Evolutionary conservation across 768 basidiomycete genomes (phyloP).

Genomic region (Dioszegia aurantiaca): DNA sequence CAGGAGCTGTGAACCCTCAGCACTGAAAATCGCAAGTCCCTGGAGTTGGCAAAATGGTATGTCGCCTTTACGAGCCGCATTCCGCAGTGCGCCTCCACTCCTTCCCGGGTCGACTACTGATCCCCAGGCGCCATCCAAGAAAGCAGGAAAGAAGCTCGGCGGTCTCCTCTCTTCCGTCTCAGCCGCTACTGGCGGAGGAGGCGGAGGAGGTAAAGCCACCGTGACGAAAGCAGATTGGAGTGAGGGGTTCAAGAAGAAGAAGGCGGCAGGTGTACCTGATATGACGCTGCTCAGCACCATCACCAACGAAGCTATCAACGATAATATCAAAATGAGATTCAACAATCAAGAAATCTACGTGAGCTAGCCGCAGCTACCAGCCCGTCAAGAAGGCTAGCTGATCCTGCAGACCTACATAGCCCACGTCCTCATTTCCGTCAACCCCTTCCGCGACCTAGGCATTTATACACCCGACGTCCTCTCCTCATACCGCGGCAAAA

Average conservation of each 20-base stretch:
- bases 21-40: too few species aligned
- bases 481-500: constrained; percentile 87
- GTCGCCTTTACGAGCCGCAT: too few species aligned
- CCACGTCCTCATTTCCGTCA: constrained; percentile 97
- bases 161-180: constrained; percentile 36
- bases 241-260: constrained; percentile 97
- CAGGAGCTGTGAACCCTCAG: too few species aligned
- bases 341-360: constrained; percentile 88
- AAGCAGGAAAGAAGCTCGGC: constrained; percentile 51
- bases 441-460: constrained; percentile 95
- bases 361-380: constrained; percentile 28
- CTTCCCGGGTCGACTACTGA: too few species aligned
- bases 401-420: constrained; percentile 79
- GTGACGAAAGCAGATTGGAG: constrained; percentile 78
- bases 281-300: constrained; percentile 97
- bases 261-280: constrained; percentile 94
- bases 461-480: constrained; percentile 93
- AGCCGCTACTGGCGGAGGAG: constrained; percentile 21
- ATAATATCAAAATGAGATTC: constrained; percentile 96
- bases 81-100: too few species aligned
- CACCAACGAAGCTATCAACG: constrained; percentile 95
- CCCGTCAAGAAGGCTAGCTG: neutral
- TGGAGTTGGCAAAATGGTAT: too few species aligned
- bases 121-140: constrained; percentile 50
- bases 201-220: constrained; percentile 10